Evolutionary conservation across 2,329 filamentous ascomycete genomes (phyloP), one percentile per base, ranked within the genome.

Genomic region (Ceratocystis harringtonii): DNA sequence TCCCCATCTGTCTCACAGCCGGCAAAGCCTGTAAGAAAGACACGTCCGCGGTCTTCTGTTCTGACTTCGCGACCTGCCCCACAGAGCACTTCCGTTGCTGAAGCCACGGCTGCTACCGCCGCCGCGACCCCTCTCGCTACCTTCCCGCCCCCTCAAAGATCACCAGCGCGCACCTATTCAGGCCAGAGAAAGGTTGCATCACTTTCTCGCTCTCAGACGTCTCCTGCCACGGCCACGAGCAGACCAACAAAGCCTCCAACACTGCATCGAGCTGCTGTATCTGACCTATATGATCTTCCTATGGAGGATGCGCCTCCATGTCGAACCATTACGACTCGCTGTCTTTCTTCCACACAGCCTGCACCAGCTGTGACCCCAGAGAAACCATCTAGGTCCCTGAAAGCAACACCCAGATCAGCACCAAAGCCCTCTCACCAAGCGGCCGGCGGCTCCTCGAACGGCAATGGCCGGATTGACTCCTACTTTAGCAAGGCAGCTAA

Each of bases 1-100:
- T 58, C 71, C 45, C 60, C 70, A n/a, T 67, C 70, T 45, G 68
- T 70, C 28, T 52, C 67, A 52, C 68, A 68, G 64, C 10, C 61
- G 3, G 25, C 66, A 17, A 65, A 65, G 48, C 52, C 66, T 32
- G 44, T 41, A 0, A 64, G 65, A 15, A 67, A 67, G 60, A 30
- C 62, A 52, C 63, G 66, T 25, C 63, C 63, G 52, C 63, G 63
- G 2, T 48, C 63, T 30, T 17, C 63, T 22, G 50, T 67, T n/a
- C 19, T 67, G 19, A 52, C 62, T 8, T 44, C 62, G 28, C 41
- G 50, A 30, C 62, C 30, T n/a, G 57, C 41, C 5, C 19, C 55
- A 36, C 22, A 32, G 19, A 30, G 17, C 41, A 6, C 17, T 10
- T 22, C 52, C 36, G 45, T 3, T n/a, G 62, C 32, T 6, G 58